phyloP scores from a whole-genome alignment of 2,329 filamentous ascomycete genomes.

The Clonostachys byssicola region DNA sequence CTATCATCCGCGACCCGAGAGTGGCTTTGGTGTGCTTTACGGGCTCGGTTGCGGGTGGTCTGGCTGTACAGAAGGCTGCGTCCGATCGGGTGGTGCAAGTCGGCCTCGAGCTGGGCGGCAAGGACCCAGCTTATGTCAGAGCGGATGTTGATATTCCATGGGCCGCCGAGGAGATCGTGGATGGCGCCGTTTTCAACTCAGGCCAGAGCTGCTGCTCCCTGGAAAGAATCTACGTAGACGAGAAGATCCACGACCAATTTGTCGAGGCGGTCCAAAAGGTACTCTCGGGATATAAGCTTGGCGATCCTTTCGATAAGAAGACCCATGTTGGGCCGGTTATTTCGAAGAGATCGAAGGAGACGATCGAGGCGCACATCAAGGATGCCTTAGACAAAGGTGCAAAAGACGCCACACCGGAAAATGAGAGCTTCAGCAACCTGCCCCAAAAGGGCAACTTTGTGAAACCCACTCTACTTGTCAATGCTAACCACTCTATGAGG shows the following conservation, averaged over 20 bases:
- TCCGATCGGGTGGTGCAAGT: slow-evolving; percentile 81
- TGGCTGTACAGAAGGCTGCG: slow-evolving; percentile 81
- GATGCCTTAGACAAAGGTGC: slow-evolving; percentile 83
- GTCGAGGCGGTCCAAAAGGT: slow-evolving; percentile 76
- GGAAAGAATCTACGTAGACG: slow-evolving; percentile 87
- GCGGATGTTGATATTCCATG: slow-evolving; percentile 82
- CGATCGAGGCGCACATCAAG: slow-evolving; percentile 73
- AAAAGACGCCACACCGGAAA: slow-evolving; percentile 77
- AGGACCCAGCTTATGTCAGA: slow-evolving; percentile 89
- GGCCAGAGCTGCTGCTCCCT: slow-evolving; percentile 97
- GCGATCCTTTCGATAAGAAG: slow-evolving; percentile 75
- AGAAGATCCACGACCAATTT: slow-evolving; percentile 79
- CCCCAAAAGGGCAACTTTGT: slow-evolving; percentile 85
- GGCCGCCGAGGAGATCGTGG: slow-evolving; percentile 92
- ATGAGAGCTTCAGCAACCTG: slow-evolving; percentile 68
- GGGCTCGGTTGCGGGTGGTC: slow-evolving; percentile 81
- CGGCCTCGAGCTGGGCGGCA: slow-evolving; percentile 87
- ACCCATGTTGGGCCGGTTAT: slow-evolving; percentile 89
- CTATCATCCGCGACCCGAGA: slow-evolving; percentile 71
- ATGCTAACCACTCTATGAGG: slow-evolving; percentile 76
- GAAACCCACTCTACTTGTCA: slow-evolving; percentile 75
- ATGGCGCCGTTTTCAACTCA: slow-evolving; percentile 95
- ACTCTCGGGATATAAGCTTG: slow-evolving; percentile 76
- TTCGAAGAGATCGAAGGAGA: slow-evolving; percentile 71
- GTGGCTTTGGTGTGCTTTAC: slow-evolving; percentile 88